A percentile compares a stretch with the other conserved stretches of the same genome.
Conservation (phyloP, 768 basidiomycete species). For the Lentinula guzmanii region DNA sequence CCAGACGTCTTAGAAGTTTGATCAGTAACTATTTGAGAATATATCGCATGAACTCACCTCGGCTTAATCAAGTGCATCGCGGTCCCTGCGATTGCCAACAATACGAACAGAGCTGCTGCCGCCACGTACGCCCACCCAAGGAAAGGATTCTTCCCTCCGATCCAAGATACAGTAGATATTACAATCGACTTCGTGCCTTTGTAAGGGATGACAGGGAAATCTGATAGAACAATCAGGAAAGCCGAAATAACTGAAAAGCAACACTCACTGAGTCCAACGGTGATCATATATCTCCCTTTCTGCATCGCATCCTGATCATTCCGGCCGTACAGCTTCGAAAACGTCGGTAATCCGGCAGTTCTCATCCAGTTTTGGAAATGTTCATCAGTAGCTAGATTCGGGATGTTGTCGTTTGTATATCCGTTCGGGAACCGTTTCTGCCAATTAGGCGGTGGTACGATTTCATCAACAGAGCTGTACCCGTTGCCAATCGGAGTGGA, state of each 20-base stretch:
- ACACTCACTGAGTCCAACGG: conserved; percentile 74
- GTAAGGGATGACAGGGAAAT: conserved; percentile 89
- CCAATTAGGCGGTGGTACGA: conserved; percentile 97
- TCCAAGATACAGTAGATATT: conserved; percentile 97
- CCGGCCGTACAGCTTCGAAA: conserved; percentile 90
- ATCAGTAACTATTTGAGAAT: conserved; percentile 7
- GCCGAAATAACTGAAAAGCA: conserved; percentile 3
- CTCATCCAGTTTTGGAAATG: conserved; percentile 99
- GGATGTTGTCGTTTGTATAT: conserved; percentile 66
- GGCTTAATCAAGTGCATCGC: conserved; percentile 90
- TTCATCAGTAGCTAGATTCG: conserved; percentile 68
- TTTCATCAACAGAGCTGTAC: conserved; percentile 53
- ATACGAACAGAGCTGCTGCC: conserved; percentile 78
- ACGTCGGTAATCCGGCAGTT: conserved; percentile 93
- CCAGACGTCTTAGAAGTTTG: conserved; percentile 52
- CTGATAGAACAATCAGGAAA: conserved; percentile 33
- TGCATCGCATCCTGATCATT: conserved; percentile 74
- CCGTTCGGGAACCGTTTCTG: conserved; percentile 58
- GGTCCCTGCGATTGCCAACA: conserved; percentile 85
- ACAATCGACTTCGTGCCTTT: conserved; percentile 96
- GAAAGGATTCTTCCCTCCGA: conserved; percentile 98
- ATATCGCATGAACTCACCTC: conserved; percentile 37
- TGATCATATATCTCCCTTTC: conserved; percentile 71
- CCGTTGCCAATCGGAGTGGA: conserved; percentile 38
- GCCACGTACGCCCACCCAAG: conserved; percentile 98